These are phyloP conservation scores for Microstroma glucosiphilum DNA, from an alignment of 1,284 basidiomycete genomes.

Conservation along the genomic window DNA sequence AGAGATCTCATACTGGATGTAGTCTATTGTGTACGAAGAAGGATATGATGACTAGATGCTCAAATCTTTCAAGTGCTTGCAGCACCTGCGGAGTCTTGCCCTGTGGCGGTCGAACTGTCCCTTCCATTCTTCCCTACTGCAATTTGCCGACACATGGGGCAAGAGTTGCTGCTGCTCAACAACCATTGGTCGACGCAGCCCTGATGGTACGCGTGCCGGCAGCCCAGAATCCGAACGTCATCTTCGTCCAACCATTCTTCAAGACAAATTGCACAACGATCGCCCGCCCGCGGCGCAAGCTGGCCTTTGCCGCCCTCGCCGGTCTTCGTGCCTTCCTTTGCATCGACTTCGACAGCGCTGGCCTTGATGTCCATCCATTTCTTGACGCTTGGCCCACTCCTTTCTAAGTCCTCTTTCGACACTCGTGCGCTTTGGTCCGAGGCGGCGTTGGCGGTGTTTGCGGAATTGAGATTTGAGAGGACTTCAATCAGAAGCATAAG, in stretches of 20 bases:
- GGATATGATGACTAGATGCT: too few species aligned
- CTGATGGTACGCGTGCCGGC: conserved; percentile 1
- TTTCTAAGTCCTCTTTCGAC: background rate
- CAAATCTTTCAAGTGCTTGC: too few species aligned
- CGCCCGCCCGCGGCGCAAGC: background rate
- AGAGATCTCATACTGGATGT: too few species aligned
- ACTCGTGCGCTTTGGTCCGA: background rate
- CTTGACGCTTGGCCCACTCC: background rate
- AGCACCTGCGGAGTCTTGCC: too few species aligned
- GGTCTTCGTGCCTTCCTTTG: background rate
- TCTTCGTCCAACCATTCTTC: conserved; percentile 2
- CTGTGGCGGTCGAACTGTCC: too few species aligned
- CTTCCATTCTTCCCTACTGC: conserved; percentile 13
- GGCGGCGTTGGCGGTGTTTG: background rate
- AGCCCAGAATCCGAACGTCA: background rate
- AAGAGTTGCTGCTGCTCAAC: background rate
- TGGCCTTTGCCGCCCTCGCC: background rate
- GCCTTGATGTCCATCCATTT: background rate
- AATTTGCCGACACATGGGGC: background rate
- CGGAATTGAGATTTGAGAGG: conserved; percentile 2
- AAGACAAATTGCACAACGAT: background rate
- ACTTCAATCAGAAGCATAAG: conserved; percentile 46
- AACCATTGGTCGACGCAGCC: conserved; percentile 2
- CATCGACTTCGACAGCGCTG: background rate
- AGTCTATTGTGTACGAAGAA: too few species aligned